Percentiles rank a stretch among this genome's conserved stretches.
phyloP scores from a whole-genome alignment of 306 rosid genomes.

The Corylus americana region DNA sequence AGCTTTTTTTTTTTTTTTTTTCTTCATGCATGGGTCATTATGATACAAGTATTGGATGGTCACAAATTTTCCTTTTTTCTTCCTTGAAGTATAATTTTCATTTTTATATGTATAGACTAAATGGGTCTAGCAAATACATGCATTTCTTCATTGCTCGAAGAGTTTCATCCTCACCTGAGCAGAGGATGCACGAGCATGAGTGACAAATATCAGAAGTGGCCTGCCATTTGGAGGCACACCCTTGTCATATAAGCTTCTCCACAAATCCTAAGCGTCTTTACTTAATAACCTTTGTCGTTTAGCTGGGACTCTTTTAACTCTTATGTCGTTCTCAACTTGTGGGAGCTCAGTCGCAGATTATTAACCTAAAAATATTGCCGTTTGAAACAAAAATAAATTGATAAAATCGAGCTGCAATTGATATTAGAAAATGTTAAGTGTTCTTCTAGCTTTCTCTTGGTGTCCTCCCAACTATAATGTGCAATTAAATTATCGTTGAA shows the following conservation, averaged over 20 bases:
- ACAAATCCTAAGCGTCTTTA: not conserved
- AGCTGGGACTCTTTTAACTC: not conserved
- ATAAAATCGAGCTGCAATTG: not conserved
- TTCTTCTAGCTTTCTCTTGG: too few relatives aligned
- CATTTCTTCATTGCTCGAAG: not conserved
- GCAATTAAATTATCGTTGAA: too few relatives aligned
- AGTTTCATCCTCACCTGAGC: not conserved
- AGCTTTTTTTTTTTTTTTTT: not conserved
- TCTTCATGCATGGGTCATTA: not conserved
- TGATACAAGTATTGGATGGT: not conserved
- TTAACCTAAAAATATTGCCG: not conserved
- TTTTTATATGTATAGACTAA: not conserved
- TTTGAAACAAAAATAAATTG: not conserved
- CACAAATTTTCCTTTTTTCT: not conserved
- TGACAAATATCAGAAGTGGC: not conserved
- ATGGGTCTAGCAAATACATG: not conserved
- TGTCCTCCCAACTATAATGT: too few relatives aligned
- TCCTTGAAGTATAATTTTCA: not conserved
- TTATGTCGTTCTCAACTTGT: not conserved
- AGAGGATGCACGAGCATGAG: too few relatives aligned
- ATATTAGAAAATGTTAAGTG: too few relatives aligned
- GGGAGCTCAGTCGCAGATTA: not conserved
- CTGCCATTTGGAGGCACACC: slow-evolving; percentile 4
- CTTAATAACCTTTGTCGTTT: not conserved
- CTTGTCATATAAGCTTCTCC: not conserved